Conservation (phyloP, 2,329 filamentous ascomycete genomes). For the Calonectria pteridis region DNA sequence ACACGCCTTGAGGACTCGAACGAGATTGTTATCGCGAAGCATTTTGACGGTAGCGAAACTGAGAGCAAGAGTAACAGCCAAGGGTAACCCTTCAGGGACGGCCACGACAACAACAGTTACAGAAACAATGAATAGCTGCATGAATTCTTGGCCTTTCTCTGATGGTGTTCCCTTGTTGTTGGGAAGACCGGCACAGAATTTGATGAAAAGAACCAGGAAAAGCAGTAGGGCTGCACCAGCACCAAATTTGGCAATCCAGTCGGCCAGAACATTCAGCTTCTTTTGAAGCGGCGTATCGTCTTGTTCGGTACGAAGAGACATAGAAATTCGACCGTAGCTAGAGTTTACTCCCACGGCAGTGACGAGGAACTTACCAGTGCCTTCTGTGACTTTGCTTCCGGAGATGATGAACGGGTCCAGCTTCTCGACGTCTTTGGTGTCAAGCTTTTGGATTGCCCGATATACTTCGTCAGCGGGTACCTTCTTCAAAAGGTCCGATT, state of each 20-base stretch:
- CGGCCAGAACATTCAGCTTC: slow-evolving; percentile 58
- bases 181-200: slow-evolving; percentile 76
- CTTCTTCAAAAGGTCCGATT: slow-evolving; percentile 80
- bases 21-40: slow-evolving; percentile 78
- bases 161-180: slow-evolving; percentile 61
- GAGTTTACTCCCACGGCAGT: slow-evolving; percentile 69
- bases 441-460: slow-evolving; percentile 62
- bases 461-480: slow-evolving; percentile 70
- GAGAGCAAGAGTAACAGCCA: slow-evolving; percentile 76
- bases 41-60: slow-evolving; percentile 78
- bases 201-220: slow-evolving; percentile 83
- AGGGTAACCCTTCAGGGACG: slow-evolving; percentile 74
- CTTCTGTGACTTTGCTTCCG: slow-evolving; percentile 66
- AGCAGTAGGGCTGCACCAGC: slow-evolving; percentile 78
- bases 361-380: slow-evolving; percentile 66
- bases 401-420: slow-evolving; percentile 76
- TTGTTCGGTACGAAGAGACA: slow-evolving; percentile 64
- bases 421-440: slow-evolving; percentile 55
- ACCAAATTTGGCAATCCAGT: slow-evolving; percentile 57
- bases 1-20: slow-evolving; percentile 75
- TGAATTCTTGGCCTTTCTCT: slow-evolving; percentile 69
- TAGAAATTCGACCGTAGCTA: slow-evolving; percentile 67
- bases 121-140: slow-evolving; percentile 74
- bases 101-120: slow-evolving; percentile 77
- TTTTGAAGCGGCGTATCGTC: slow-evolving; percentile 67